Percentiles rank a stretch among this genome's conserved stretches.
Conservation (phyloP, 352 stramenopile genomes). For the Peronospora destructor region DNA sequence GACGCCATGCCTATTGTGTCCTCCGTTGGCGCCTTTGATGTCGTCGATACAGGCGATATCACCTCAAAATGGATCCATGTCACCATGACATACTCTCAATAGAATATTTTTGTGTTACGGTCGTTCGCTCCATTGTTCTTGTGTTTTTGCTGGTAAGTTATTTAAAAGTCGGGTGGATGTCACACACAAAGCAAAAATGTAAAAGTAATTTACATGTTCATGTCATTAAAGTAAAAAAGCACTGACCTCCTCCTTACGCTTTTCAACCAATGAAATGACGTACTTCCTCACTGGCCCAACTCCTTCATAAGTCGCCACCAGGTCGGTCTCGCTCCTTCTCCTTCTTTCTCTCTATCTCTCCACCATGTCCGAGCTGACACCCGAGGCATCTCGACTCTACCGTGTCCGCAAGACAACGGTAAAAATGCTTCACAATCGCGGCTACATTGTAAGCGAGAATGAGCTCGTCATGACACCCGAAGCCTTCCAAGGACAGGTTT, state of each 20-base stretch:
- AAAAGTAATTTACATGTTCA: no score
- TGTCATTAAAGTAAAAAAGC: no score
- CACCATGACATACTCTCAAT: conserved; percentile 27
- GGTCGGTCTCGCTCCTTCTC: not conserved
- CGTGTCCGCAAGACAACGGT: conserved; percentile 93
- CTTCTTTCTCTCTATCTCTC: not conserved
- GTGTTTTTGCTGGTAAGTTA: no score
- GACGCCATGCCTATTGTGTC: conserved; percentile 66
- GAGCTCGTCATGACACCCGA: conserved; percentile 94
- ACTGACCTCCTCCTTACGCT: no score
- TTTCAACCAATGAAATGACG: conserved; percentile 13
- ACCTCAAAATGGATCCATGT: conserved; percentile 41
- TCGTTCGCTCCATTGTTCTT: no score
- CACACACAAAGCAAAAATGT: no score
- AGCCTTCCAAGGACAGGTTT: conserved; percentile 84
- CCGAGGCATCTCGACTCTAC: conserved; percentile 85
- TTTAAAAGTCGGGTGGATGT: no score
- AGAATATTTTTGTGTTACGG: no score
- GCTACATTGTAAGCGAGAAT: conserved; percentile 97
- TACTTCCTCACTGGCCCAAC: conserved; percentile 9
- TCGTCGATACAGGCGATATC: not conserved
- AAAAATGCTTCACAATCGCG: conserved; percentile 92
- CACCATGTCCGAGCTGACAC: conserved; percentile 67
- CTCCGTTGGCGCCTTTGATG: conserved; percentile 35
- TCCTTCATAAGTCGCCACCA: not conserved